Conservation (phyloP, 495 filamentous ascomycete species). For the Daldinia bambusicola region DNA sequence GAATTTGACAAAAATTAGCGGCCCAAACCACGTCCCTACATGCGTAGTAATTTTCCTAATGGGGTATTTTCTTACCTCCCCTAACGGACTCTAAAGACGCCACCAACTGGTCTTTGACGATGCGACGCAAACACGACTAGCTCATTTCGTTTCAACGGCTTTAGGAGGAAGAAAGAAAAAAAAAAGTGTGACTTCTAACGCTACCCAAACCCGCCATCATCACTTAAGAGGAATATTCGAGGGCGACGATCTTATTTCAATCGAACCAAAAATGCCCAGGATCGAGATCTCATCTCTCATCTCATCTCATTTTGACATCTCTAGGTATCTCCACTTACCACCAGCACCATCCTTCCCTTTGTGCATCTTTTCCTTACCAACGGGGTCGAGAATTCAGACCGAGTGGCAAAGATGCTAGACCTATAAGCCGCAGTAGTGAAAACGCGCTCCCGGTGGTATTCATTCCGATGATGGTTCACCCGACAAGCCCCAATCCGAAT, state of each 20-base stretch:
- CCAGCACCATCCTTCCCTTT: slow-evolving; percentile 1
- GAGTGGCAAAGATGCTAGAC: slow-evolving; percentile 15
- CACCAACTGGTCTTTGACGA: background rate
- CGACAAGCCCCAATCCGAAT: slow-evolving; percentile 36
- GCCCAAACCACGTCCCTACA: background rate
- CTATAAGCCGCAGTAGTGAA: slow-evolving; percentile 36
- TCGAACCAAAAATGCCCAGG: slow-evolving; percentile 4
- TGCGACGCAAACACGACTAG: background rate
- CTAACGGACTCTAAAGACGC: background rate
- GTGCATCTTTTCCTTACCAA: slow-evolving; percentile 17
- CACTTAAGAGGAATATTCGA: slow-evolving; percentile 2
- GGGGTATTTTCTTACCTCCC: slow-evolving; percentile 41
- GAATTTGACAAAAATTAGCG: background rate
- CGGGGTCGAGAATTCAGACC: slow-evolving; percentile 20
- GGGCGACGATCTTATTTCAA: slow-evolving; percentile 14
- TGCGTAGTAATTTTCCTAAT: slow-evolving; percentile 23
- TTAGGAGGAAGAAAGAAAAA: background rate
- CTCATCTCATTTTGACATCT: background rate
- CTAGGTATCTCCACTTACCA: slow-evolving; percentile 2
- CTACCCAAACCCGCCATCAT: background rate
- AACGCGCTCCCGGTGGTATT: slow-evolving; percentile 37
- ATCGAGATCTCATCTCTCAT: slow-evolving; percentile 20
- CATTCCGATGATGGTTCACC: slow-evolving; percentile 35
- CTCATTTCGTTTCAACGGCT: slow-evolving; percentile 1
- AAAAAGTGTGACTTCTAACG: background rate